Percentiles rank a stretch among this genome's conserved stretches.
Conservation (phyloP, 805 yeast species). For the Barnettozyma wickerhamii region DNA sequence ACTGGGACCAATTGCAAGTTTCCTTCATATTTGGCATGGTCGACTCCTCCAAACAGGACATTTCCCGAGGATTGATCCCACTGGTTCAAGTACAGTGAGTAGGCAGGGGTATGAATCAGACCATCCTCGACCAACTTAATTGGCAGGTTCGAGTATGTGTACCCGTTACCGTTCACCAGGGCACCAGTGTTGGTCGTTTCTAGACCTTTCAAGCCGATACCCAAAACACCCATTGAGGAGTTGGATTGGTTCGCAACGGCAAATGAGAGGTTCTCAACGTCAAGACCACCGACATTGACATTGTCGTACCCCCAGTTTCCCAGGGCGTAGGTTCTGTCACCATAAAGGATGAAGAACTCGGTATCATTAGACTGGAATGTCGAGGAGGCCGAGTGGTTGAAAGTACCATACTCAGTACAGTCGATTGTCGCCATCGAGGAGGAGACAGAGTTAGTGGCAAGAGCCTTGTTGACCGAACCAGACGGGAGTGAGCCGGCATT, state of each 20-base stretch:
- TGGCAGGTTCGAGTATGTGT: constrained; percentile 65
- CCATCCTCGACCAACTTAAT: constrained; percentile 54
- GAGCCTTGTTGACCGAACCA: constrained; percentile 9
- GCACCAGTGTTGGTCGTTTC: constrained; percentile 53
- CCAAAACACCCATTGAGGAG: constrained; percentile 65
- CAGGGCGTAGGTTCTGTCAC: constrained; percentile 38
- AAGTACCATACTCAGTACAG: constrained; percentile 39
- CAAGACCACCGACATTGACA: constrained; percentile 48
- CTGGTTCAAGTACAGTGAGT: constrained; percentile 57
- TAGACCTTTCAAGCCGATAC: constrained; percentile 65
- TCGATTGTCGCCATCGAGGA: constrained; percentile 27
- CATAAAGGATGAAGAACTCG: constrained; percentile 42
- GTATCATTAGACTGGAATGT: constrained; percentile 31
- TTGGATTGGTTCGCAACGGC: constrained; percentile 70
- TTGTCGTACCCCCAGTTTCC: constrained; percentile 47
- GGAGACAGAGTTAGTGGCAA: background rate
- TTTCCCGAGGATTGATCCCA: constrained; percentile 40
- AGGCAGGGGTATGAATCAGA: constrained; percentile 47
- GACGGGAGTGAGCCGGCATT: no score
- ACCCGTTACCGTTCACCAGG: constrained; percentile 17
- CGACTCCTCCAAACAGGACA: constrained; percentile 72
- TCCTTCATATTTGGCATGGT: constrained; percentile 58
- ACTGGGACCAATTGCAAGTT: constrained; percentile 45
- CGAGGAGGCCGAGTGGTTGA: constrained; percentile 29
- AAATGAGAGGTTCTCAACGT: constrained; percentile 52